Conservation (phyloP, 345 rosid species). For the Syzygium aqueum region DNA sequence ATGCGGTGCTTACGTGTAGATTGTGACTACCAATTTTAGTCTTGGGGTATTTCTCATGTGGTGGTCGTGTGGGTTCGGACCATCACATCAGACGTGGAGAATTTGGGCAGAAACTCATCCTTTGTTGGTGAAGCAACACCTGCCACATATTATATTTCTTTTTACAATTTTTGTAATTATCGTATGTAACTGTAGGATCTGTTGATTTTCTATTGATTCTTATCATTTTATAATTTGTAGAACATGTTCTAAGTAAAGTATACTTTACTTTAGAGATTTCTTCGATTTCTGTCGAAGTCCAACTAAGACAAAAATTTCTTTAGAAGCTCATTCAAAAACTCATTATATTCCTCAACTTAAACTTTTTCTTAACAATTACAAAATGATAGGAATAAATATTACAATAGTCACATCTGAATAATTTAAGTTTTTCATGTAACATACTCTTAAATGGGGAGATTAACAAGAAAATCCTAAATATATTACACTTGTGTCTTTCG, state of each 20-base stretch:
- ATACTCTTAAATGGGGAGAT: background rate
- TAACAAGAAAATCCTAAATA: background rate
- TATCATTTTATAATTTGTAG: background rate
- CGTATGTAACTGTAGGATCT: background rate
- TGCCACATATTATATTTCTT: background rate
- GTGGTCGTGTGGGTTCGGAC: background rate
- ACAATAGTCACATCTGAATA: background rate
- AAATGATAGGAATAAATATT: background rate
- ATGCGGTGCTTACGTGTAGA: background rate
- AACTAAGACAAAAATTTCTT: background rate
- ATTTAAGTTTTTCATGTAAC: background rate
- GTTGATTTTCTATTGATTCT: background rate
- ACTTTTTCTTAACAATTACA: background rate
- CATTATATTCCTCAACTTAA: background rate
- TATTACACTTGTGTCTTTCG: fast-evolving
- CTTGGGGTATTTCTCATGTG: background rate
- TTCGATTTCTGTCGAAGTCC: background rate
- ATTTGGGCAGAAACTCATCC: background rate
- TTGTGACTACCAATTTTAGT: background rate
- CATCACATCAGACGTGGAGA: background rate
- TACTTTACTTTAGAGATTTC: background rate
- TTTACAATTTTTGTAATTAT: background rate
- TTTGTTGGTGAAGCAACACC: background rate
- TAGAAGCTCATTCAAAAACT: background rate
- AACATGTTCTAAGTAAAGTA: background rate